Base-by-base conservation (phyloP, 148 eudicot species). In the Polygonum maritimum region DNA sequence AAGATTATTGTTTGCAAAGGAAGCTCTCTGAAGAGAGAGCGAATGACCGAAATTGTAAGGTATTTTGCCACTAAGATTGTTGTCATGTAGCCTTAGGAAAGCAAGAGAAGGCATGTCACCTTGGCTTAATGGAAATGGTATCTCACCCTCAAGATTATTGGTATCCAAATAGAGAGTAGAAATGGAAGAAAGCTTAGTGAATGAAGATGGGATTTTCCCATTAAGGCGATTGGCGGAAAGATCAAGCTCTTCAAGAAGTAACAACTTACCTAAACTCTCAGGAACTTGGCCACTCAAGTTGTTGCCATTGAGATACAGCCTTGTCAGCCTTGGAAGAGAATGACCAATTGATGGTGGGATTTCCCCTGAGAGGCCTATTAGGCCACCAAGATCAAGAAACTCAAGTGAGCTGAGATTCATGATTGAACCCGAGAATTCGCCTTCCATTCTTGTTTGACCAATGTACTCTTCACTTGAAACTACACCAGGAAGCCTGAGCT, bases 131-230 rank as follows among this genome's bases (percentile, higher is more conserved):
- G 84, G 88, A 65, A 82, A 86, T 52, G 84, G 84, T 51, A 90
- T 88, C 33, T 83, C 87, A 13, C 92, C 95, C 26, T 80, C 83
- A 16, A 88, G 87, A 11, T 48, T 77, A 79, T 89, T 89, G 79
- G 60, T 77, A 38, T 83, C 73, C 13, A 87, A 80, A 63, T 73
- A 82, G 11, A 80, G 58, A 8, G 57, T 45, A 19, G 83, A 52
- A 73, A 88, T 70, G 82, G 76, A 54, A n/a, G 74, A 80, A 71
- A 86, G 71, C 47, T 80, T 82, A 49, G 79, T 77, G 22, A 85
- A 39, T 2, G 89, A 86, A 76, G 48, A 47, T 3, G 92, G 87
- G 41, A 86, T 83, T 26, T 22, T 73, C 40, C 89, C 89, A 0
- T 45, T 74, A 7, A 87, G 65, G 3, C 21, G 76, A 76, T 89